Evolutionary conservation across 2,329 filamentous ascomycete species (phyloP).

Genomic region (Lithohypha guttulata): DNA sequence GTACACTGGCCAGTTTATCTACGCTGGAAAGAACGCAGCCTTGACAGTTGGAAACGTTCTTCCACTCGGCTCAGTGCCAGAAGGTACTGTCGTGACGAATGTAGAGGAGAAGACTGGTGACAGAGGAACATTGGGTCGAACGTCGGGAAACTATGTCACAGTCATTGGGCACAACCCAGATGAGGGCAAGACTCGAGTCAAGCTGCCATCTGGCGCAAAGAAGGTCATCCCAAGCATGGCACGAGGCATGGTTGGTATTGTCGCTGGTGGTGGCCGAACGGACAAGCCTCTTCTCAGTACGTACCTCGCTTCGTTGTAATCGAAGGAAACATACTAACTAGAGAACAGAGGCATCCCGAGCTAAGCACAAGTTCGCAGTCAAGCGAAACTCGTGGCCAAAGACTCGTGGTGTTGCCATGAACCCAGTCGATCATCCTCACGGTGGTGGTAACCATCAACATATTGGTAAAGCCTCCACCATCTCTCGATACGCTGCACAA

Average conservation of each 20-base stretch:
- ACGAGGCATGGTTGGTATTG: slow-evolving; percentile 98
- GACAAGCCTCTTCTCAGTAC: slow-evolving; percentile 96
- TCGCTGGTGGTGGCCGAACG: slow-evolving; percentile 97
- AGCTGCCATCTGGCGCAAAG: slow-evolving; percentile 98
- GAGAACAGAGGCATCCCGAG: slow-evolving; percentile 81
- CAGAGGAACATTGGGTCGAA: slow-evolving; percentile 90
- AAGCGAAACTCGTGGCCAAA: slow-evolving; percentile 99
- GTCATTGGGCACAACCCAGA: slow-evolving; percentile 96
- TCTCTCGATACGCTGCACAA: slow-evolving; percentile 92
- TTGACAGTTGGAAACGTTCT: slow-evolving; percentile 97
- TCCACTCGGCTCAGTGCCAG: slow-evolving; percentile 83
- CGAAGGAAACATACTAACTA: slow-evolving; percentile 30
- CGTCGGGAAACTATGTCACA: slow-evolving; percentile 98
- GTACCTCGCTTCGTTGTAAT: slow-evolving; percentile 13
- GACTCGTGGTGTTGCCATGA: slow-evolving; percentile 99
- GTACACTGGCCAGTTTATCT: slow-evolving; percentile 99
- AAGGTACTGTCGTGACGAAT: slow-evolving; percentile 98
- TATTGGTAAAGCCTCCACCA: slow-evolving; percentile 99
- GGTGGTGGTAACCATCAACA: slow-evolving; percentile 99
- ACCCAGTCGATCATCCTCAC: slow-evolving; percentile 98
- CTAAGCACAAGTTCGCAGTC: slow-evolving; percentile 99
- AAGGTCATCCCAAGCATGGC: slow-evolving; percentile 89
- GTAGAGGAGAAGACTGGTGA: slow-evolving; percentile 98
- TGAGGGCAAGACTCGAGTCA: slow-evolving; percentile 99
- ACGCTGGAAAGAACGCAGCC: slow-evolving; percentile 96